These are phyloP conservation scores for Alternaria sp. DNA, from an alignment of 2,329 filamentous ascomycete species.

Conservation along the genomic window DNA sequence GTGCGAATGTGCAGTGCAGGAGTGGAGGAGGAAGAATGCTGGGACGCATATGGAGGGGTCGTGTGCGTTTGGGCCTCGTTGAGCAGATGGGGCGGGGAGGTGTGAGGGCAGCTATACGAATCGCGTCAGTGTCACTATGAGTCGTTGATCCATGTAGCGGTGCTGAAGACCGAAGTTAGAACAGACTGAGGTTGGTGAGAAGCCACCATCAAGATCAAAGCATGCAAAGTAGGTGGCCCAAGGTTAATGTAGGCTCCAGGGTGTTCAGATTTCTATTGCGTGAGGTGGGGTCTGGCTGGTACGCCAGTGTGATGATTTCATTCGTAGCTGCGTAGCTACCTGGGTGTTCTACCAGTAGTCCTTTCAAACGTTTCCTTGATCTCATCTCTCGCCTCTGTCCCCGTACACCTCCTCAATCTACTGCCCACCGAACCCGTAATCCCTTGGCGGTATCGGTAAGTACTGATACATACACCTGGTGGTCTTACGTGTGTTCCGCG, in stretches of 20 bases:
- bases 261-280: too few species aligned
- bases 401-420: not conserved
- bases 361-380: not conserved
- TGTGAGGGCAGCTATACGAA: not conserved
- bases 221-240: not conserved
- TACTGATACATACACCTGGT: constrained; percentile 10
- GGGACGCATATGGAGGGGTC: constrained; percentile 12
- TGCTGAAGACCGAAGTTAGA: not conserved
- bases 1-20: constrained; percentile 3
- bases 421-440: not conserved
- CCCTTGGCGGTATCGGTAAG: not conserved
- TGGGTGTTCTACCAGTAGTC: not conserved
- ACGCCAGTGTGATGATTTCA: not conserved
- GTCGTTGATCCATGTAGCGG: not conserved
- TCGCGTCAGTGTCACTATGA: too few species aligned
- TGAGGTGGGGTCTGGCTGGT: not conserved
- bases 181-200: rapidly evolving
- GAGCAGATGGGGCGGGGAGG: not conserved
- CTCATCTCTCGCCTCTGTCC: not conserved
- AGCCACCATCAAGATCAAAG: not conserved
- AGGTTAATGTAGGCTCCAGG: not conserved
- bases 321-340: not conserved
- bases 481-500: constrained; percentile 3
- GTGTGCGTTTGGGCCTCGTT: not conserved
- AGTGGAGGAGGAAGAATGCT: constrained; percentile 20